Evolutionary conservation across 257 asterid genomes (phyloP).

Genomic region (Solanum chaucha): DNA sequence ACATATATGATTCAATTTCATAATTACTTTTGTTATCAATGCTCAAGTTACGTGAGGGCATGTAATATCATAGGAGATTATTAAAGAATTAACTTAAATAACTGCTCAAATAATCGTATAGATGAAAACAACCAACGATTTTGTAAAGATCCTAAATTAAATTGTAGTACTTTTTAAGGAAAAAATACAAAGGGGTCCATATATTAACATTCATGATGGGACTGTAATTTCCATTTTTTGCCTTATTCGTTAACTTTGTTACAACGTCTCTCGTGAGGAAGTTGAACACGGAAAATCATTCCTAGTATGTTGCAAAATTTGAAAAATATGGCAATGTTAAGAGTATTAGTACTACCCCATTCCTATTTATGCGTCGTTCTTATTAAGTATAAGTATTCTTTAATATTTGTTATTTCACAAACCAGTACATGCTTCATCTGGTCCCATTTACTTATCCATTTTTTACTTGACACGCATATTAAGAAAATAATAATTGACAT

Average conservation of each 20-base stretch:
- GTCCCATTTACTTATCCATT: no score
- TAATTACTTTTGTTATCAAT: neutral
- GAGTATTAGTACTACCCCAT: neutral
- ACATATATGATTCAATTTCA: neutral
- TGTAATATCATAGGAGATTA: neutral
- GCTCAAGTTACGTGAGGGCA: neutral
- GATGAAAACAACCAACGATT: neutral
- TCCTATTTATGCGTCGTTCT: neutral
- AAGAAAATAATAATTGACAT: no score
- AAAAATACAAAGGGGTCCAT: neutral
- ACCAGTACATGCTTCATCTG: no score
- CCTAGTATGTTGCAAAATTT: neutral
- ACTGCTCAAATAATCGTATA: neutral
- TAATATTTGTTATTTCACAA: no score
- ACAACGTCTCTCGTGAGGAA: neutral
- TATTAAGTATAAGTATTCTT: no score
- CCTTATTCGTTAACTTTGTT: neutral
- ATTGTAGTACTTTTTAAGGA: neutral
- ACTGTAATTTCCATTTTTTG: neutral
- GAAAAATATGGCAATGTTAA: neutral
- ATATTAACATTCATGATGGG: neutral
- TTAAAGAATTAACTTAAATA: neutral
- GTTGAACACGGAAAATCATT: neutral
- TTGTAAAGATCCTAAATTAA: neutral
- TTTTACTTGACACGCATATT: fast-evolving